A percentile compares a stretch with the other conserved stretches of the same genome.
Conservation (phyloP, 2,329 filamentous ascomycete species). For the Berkeleyomyces rouxiae region DNA sequence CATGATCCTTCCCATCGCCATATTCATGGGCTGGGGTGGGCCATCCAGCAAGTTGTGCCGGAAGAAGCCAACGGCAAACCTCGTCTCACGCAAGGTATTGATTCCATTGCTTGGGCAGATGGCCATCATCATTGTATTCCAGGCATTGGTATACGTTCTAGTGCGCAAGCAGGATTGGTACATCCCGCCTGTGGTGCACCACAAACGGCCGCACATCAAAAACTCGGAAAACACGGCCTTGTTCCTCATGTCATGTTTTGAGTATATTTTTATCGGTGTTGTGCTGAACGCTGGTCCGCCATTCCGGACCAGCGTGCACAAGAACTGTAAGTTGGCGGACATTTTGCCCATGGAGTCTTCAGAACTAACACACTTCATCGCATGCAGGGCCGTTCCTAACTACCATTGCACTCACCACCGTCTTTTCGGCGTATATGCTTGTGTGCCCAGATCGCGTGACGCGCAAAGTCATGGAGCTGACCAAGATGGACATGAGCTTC, state of each 20-base stretch:
- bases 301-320: constrained; percentile 62
- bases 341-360: not conserved
- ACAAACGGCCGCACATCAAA: constrained; percentile 65
- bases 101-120: constrained; percentile 84
- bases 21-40: constrained; percentile 97
- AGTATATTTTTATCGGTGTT: constrained; percentile 82
- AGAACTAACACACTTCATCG: constrained; percentile 15
- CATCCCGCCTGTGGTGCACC: constrained; percentile 59
- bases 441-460: constrained; percentile 56
- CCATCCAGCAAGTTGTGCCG: constrained; percentile 59
- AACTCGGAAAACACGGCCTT: constrained; percentile 90
- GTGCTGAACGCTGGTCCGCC: constrained; percentile 83
- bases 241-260: constrained; percentile 81
- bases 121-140: constrained; percentile 57
- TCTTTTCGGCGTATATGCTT: constrained; percentile 64
- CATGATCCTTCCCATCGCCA: constrained; percentile 86
- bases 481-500: constrained; percentile 55
- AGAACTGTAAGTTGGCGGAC: constrained; percentile 50
- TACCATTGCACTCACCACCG: constrained; percentile 53
- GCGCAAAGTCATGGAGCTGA: constrained; percentile 67
- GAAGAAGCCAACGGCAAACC: constrained; percentile 79
- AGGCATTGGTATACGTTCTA: constrained; percentile 54
- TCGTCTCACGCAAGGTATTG: constrained; percentile 85
- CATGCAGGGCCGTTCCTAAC: constrained; percentile 60
- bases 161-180: constrained; percentile 71